Evolutionary conservation across 2,329 filamentous ascomycete species (phyloP), one percentile per base, ranked within the genome.

Genomic region (Pseudogymnoascus sp.): DNA sequence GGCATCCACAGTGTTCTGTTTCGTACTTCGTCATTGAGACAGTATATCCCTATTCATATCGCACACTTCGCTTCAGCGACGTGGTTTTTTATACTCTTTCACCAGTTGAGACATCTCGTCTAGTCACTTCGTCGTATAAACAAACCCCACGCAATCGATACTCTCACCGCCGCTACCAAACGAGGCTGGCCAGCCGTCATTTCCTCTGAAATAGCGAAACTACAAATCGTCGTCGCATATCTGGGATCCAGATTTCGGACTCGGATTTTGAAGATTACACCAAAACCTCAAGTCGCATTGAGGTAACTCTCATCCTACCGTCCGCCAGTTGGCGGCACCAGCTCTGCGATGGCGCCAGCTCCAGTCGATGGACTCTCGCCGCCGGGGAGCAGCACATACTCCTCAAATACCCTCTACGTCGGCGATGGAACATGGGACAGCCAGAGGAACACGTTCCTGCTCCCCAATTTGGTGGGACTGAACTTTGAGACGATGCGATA

Each of bases 381-480:
- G 67, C 82, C 90, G 60, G 90, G 90, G 72, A 85, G 85, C 75
- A 87, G 85, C 73, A 84, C 81, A 67, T 93, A 93, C 76, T 80
- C 82, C 69, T 91, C 88, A 61, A 80, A 86, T 71, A 90, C 86
- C n/a, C 79, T 92, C 80, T 81, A 79, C 63, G 89, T 93, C 14
- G 90, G 90, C 66, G 90, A 93, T 73, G 90, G 90, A 21, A 93
- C 90, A 35, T 94, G 90, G 90, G 88, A 92, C 70, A 87, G 88
- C 63, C 80, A 82, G 64, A 87, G 87, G 72, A 91, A 92, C 71
- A 86, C 83, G 16, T 94, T 93, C 73, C 77, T 94, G 62, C 77
- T 94, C 61, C 90, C 90, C 37, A 92, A 92, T 71, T 77, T 94
- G 53, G 79, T 87, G 69, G 89, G 89, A 7, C 76, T 91, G 67